Evolutionary conservation across 2,329 filamentous ascomycete species (phyloP).

Genomic region (Biscogniauxia marginata): DNA sequence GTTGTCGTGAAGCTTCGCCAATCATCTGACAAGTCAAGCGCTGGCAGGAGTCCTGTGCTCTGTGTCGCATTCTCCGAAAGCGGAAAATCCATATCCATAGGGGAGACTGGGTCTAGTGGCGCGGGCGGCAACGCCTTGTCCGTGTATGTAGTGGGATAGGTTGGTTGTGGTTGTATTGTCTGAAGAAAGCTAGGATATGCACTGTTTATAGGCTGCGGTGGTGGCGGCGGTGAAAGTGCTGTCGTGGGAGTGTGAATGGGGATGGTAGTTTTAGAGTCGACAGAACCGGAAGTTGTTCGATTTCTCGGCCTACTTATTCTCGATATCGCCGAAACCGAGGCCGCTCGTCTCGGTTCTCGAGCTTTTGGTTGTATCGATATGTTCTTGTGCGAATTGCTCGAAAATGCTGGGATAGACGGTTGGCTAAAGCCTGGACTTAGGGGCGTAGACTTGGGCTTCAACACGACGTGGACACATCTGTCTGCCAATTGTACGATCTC

Average conservation of each 20-base stretch:
- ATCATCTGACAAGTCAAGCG: slow-evolving; percentile 26
- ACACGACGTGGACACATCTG: slow-evolving; percentile 34
- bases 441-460: slow-evolving; percentile 27
- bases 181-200: slow-evolving; percentile 14
- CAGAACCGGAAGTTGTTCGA: slow-evolving; percentile 11
- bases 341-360: slow-evolving; percentile 24
- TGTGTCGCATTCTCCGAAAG: slow-evolving; percentile 7
- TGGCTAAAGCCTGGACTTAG: slow-evolving; percentile 12
- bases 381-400: slow-evolving; percentile 18
- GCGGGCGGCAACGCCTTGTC: slow-evolving; percentile 30
- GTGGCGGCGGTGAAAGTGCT: slow-evolving; percentile 5
- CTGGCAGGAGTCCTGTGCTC: slow-evolving; percentile 18
- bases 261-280: slow-evolving; percentile 11
- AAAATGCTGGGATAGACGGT: slow-evolving; percentile 6
- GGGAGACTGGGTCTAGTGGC: slow-evolving; percentile 26
- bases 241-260: slow-evolving; percentile 9
- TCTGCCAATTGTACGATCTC: slow-evolving; percentile 57
- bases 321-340: slow-evolving; percentile 26
- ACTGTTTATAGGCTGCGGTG: slow-evolving; percentile 12
- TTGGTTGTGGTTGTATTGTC: slow-evolving; percentile 11
- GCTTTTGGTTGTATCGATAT: slow-evolving; percentile 17
- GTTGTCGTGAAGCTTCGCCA: slow-evolving; percentile 31
- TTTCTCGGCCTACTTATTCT: slow-evolving; percentile 13
- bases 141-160: slow-evolving; percentile 17
- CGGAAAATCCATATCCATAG: slow-evolving; percentile 28